Evolutionary conservation across 2,329 filamentous ascomycete genomes (phyloP).

Genomic region (Pseudophaeomoniella oleicola): DNA sequence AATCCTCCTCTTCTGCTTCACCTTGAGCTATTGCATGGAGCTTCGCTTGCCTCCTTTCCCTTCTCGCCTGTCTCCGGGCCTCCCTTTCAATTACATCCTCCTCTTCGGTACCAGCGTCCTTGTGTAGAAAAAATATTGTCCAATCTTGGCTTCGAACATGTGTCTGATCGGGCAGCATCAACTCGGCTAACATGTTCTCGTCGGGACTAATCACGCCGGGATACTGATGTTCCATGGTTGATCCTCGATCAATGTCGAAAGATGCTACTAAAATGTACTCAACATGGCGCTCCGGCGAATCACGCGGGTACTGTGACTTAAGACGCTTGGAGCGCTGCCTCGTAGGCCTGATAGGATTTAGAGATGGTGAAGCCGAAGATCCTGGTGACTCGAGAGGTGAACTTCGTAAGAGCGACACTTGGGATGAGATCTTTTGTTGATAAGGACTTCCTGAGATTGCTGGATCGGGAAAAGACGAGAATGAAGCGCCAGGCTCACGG

Average conservation of each 20-base stretch:
- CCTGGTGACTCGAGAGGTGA: conserved; percentile 31
- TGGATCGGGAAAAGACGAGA: conserved; percentile 46
- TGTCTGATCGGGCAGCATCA: conserved; percentile 96
- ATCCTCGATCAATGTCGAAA: conserved; percentile 91
- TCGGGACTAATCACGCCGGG: conserved; percentile 90
- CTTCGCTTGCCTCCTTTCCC: conserved; percentile 26
- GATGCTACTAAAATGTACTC: conserved; percentile 96
- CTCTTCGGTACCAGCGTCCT: conserved; percentile 74
- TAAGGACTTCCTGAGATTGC: conserved; percentile 30
- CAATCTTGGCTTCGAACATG: conserved; percentile 92
- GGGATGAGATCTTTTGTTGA: conserved; percentile 24
- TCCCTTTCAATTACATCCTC: conserved; percentile 47
- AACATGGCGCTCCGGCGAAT: conserved; percentile 76
- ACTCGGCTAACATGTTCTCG: conserved; percentile 93
- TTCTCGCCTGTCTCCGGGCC: conserved; percentile 27
- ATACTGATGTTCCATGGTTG: conserved; percentile 97
- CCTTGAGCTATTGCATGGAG: conserved; percentile 35
- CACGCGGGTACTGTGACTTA: conserved; percentile 63
- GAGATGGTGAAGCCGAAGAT: conserved; percentile 22
- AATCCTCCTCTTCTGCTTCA: conserved; percentile 34
- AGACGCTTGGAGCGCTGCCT: conserved; percentile 32
- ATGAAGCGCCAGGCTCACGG: conserved; percentile 33
- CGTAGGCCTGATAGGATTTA: conserved; percentile 11
- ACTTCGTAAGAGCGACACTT: conserved; percentile 39
- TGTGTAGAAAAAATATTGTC: conserved; percentile 98